phyloP scores from a whole-genome alignment of 495 filamentous ascomycete species.

The Neurospora discreta region DNA sequence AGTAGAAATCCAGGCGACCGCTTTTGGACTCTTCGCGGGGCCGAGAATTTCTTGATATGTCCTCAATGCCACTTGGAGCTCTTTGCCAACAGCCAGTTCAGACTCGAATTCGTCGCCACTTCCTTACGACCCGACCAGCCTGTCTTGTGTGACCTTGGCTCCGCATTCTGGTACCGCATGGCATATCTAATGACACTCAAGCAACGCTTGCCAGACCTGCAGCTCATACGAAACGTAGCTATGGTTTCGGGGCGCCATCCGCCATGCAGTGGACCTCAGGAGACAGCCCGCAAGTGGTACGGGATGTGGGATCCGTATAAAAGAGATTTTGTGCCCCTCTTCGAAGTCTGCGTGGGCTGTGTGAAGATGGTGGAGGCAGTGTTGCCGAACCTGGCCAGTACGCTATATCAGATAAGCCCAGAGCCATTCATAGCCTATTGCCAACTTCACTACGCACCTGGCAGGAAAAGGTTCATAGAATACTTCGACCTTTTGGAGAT shows the following conservation, averaged over 20 bases:
- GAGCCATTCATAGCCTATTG: slow-evolving; percentile 27
- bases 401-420: not conserved
- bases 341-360: slow-evolving; percentile 32
- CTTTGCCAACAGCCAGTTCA: slow-evolving; percentile 29
- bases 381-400: slow-evolving; percentile 30
- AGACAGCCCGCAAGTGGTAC: slow-evolving; percentile 28
- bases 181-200: slow-evolving; percentile 34
- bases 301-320: slow-evolving; percentile 29
- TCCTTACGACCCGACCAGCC: slow-evolving; percentile 26
- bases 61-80: slow-evolving; percentile 28
- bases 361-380: slow-evolving; percentile 29
- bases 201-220: slow-evolving; percentile 25
- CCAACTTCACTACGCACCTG: slow-evolving; percentile 24
- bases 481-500: slow-evolving; percentile 33
- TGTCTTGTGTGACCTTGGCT: slow-evolving; percentile 33
- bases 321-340: slow-evolving; percentile 17
- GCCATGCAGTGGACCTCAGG: slow-evolving; percentile 24
- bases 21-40: slow-evolving; percentile 30
- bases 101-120: slow-evolving; percentile 25
- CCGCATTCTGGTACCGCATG: slow-evolving; percentile 34
- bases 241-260: slow-evolving; percentile 22
- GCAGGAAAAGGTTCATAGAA: slow-evolving; percentile 30
- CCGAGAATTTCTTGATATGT: slow-evolving; percentile 37
- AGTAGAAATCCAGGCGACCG: slow-evolving; percentile 17
- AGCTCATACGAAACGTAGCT: slow-evolving; percentile 27